phyloP scores from a whole-genome alignment of 1,284 basidiomycete genomes.

The Coniophora puteana region DNA sequence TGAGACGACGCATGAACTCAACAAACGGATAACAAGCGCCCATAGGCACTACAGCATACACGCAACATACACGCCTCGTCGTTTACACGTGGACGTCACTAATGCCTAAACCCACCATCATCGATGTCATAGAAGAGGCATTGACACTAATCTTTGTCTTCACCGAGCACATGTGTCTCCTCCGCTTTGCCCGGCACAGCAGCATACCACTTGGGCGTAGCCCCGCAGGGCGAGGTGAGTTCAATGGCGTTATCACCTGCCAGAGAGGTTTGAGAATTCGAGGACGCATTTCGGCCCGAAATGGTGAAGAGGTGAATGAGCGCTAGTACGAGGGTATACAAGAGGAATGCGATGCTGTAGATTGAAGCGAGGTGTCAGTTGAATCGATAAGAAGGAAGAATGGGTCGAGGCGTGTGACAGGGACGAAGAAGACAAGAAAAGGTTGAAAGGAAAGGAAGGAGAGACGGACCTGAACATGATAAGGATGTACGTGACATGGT shows the following conservation, averaged over 20 bases:
- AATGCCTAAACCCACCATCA: no score
- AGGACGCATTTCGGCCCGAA: constrained; percentile 55
- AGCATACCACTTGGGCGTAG: constrained; percentile 38
- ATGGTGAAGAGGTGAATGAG: constrained; percentile 56
- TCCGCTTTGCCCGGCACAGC: constrained; percentile 32
- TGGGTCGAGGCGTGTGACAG: neutral
- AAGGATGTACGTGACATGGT: constrained; percentile 86
- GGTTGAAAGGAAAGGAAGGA: no score
- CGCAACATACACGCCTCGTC: no score
- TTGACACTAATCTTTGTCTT: constrained; percentile 31
- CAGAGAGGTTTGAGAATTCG: constrained; percentile 9
- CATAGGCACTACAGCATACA: no score
- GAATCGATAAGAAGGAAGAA: no score
- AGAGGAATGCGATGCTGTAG: constrained; percentile 65
- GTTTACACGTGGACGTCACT: no score
- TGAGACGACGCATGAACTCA: no score
- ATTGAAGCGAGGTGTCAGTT: constrained; percentile 3
- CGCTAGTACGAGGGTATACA: constrained; percentile 68
- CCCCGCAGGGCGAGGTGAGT: constrained; percentile 20
- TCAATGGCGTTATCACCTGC: constrained; percentile 24
- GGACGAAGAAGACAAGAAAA: neutral
- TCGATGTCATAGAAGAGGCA: constrained; percentile 7
- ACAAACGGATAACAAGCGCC: no score
- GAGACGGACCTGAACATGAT: constrained; percentile 71
- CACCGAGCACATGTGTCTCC: constrained; percentile 30